Evolutionary conservation across 208 protist species (phyloP).

Genomic region (Trypanosoma avium): DNA sequence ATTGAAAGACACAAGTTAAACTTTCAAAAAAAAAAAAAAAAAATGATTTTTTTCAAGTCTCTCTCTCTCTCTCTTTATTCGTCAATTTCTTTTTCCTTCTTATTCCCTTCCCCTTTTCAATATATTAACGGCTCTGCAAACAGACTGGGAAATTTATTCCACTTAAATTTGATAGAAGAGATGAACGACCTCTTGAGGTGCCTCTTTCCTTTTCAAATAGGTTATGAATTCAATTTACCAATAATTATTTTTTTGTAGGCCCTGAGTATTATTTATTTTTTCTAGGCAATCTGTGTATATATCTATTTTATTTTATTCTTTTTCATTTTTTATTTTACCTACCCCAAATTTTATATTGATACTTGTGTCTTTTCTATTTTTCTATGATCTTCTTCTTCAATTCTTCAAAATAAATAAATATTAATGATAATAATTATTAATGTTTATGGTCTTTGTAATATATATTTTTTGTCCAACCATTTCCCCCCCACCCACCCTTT

Average conservation of each 20-base stretch:
- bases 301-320: not conserved
- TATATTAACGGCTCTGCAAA: too few relatives aligned
- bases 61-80: not conserved
- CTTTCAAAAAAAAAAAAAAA: conserved; percentile 11
- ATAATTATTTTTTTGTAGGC: too few relatives aligned
- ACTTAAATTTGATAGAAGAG: too few relatives aligned
- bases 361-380: not conserved
- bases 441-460: too few relatives aligned
- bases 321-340: not conserved
- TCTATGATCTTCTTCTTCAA: conserved; percentile 2
- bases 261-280: not conserved
- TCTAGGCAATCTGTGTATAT: too few relatives aligned
- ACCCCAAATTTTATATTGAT: not conserved
- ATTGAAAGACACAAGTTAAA: not conserved
- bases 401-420: not conserved
- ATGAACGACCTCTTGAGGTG: too few relatives aligned
- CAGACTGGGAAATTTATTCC: too few relatives aligned
- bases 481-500: too few relatives aligned
- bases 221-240: too few relatives aligned
- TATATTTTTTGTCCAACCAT: too few relatives aligned
- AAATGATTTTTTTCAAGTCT: not conserved
- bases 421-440: not conserved
- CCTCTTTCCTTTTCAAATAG: too few relatives aligned
- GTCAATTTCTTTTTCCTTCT: conserved; percentile 12
- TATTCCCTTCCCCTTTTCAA: not conserved